Conservation (phyloP, 371 early-diverging fungal species). For the Mucor racemosus region DNA sequence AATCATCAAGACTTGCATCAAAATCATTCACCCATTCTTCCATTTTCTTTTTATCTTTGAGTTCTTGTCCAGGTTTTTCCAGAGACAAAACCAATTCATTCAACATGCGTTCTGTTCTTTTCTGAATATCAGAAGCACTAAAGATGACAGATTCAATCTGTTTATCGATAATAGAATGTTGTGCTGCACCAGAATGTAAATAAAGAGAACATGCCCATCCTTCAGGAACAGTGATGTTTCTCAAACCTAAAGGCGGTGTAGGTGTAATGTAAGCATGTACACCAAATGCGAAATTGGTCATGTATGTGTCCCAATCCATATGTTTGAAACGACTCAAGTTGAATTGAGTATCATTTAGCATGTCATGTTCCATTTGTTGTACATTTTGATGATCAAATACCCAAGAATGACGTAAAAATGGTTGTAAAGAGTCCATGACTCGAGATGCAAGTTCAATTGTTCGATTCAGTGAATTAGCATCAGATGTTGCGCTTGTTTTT, state of each 20-base stretch:
- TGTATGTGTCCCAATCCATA: constrained; percentile 47
- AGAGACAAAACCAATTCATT: constrained; percentile 34
- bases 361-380: constrained; percentile 20
- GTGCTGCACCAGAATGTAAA: constrained; percentile 30
- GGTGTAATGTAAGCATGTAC: constrained; percentile 45
- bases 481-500: constrained; percentile 1
- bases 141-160: constrained; percentile 53
- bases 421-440: constrained; percentile 41
- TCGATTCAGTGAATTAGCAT: constrained; percentile 29
- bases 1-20: constrained; percentile 57
- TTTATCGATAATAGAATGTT: constrained; percentile 41
- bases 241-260: constrained; percentile 29
- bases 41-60: constrained; percentile 37
- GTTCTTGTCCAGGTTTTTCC: constrained; percentile 44
- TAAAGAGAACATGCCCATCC: constrained; percentile 54
- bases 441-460: constrained; percentile 41
- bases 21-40: constrained; percentile 59
- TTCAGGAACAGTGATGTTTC: constrained; percentile 42
- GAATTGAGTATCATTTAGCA: constrained; percentile 34
- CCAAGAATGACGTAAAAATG: constrained; percentile 46
- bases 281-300: constrained; percentile 51
- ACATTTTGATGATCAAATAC: constrained; percentile 46
- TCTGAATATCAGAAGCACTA: constrained; percentile 50
- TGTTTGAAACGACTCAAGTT: constrained; percentile 19
- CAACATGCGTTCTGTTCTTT: constrained; percentile 53